Conservation (phyloP, 257 asterid species). For the Plantago major region DNA sequence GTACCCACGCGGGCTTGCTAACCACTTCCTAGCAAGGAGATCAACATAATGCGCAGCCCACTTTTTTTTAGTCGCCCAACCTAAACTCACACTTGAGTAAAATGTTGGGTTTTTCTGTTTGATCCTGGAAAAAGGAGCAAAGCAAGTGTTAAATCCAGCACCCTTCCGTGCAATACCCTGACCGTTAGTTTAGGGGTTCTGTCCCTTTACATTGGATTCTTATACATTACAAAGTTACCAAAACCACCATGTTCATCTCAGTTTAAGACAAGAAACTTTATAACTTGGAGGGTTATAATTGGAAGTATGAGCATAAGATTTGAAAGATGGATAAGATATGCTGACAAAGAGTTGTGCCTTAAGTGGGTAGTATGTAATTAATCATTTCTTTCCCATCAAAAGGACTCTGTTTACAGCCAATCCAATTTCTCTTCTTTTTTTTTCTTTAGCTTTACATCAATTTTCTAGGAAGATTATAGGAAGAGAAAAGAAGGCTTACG, state of each 20-base stretch:
- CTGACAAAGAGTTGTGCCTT: constrained; percentile 45
- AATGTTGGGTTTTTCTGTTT: constrained; percentile 13
- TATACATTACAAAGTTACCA: constrained; percentile 14
- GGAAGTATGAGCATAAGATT: constrained; percentile 37
- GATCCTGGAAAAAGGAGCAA: constrained; percentile 31
- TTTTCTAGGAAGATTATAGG: constrained; percentile 24
- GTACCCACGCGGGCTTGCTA: constrained; percentile 32
- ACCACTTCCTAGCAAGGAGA: constrained; percentile 17
- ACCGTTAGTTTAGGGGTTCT: constrained; percentile 44
- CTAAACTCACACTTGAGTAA: constrained; percentile 21
- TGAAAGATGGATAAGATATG: constrained; percentile 56
- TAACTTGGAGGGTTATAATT: constrained; percentile 23
- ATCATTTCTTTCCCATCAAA: constrained; percentile 56
- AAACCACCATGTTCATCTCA: neutral
- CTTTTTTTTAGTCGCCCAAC: constrained; percentile 27
- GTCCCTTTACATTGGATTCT: constrained; percentile 34
- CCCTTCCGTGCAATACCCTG: constrained; percentile 43
- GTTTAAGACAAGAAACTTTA: neutral
- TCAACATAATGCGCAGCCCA: constrained; percentile 30
- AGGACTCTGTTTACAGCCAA: constrained; percentile 24
- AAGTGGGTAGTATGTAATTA: constrained; percentile 54
- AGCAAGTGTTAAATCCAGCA: constrained; percentile 45
- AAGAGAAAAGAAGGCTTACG: constrained; percentile 27
- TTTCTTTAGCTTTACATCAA: constrained; percentile 9
- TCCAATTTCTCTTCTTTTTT: constrained; percentile 15